These are phyloP conservation scores for Dichotomocladium elegans DNA, from an alignment of 371 early-diverging fungal species.

Conservation along the genomic window DNA sequence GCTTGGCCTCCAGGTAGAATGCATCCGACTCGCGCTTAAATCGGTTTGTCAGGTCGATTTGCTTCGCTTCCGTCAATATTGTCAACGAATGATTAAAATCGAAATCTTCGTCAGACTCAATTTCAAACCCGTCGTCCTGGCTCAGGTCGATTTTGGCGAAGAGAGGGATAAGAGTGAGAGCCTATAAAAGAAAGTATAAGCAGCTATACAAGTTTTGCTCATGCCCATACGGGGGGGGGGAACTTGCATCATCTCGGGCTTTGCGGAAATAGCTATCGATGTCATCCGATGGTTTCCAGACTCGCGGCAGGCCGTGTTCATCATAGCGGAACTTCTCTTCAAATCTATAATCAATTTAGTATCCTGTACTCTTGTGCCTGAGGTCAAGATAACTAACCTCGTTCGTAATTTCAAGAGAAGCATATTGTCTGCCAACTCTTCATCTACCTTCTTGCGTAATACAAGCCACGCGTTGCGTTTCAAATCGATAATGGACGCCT, in stretches of 20 bases:
- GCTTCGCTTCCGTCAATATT: constrained; percentile 65
- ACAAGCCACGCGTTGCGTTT: constrained; percentile 72
- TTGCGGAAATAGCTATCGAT: constrained; percentile 81
- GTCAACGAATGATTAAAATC: constrained; percentile 60
- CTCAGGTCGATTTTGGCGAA: constrained; percentile 56
- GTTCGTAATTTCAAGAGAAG: constrained; percentile 74
- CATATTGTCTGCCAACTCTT: constrained; percentile 79
- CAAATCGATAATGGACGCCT: constrained; percentile 45
- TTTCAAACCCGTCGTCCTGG: constrained; percentile 31
- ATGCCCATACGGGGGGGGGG: too few relatives aligned
- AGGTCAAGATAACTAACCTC: constrained; percentile 15
- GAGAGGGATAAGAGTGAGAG: constrained; percentile 60
- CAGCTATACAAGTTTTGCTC: too few relatives aligned
- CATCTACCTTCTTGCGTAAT: constrained; percentile 68
- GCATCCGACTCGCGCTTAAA: constrained; percentile 89
- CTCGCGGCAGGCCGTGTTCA: constrained; percentile 85
- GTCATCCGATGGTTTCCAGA: constrained; percentile 94
- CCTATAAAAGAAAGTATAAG: too few relatives aligned
- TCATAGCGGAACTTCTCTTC: constrained; percentile 94
- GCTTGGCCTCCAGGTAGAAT: constrained; percentile 92
- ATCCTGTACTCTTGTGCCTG: not conserved
- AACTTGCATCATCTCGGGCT: constrained; percentile 62
- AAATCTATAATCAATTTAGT: constrained; percentile 40
- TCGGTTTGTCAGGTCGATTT: constrained; percentile 72
- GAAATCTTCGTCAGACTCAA: constrained; percentile 52